Evolutionary conservation across 1,139 yeast genomes (phyloP).

Genomic region (Saccharomyces hybrid): DNA sequence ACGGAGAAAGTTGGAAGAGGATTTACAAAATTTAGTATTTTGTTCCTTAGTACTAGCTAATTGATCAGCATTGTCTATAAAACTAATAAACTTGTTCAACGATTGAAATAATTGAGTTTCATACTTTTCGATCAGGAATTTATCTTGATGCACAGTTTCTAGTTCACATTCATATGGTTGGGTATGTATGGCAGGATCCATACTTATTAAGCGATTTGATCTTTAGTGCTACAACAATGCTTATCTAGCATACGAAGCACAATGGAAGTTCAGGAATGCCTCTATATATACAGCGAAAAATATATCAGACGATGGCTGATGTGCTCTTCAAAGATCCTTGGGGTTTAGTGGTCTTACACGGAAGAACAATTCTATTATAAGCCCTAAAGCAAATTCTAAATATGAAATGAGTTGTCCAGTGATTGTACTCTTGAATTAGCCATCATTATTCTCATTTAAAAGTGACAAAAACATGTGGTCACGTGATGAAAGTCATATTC

Average conservation of each 20-base stretch:
- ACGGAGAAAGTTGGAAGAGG: conserved; percentile 20
- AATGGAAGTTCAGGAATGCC: not conserved
- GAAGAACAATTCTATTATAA: not conserved
- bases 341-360: no score
- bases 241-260: not conserved
- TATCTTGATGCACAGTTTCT: not conserved
- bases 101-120: conserved; percentile 16
- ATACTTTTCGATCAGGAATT: conserved; percentile 13
- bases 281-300: not conserved
- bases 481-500: not conserved
- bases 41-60: not conserved
- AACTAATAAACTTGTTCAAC: conserved; percentile 22
- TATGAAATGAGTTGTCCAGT: not conserved
- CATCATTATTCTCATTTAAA: not conserved
- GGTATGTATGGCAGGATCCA: not conserved
- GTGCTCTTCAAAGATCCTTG: not conserved
- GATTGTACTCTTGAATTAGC: not conserved
- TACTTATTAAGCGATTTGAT: not conserved
- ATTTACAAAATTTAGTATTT: conserved; percentile 1
- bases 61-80: conserved; percentile 15
- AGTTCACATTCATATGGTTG: not conserved
- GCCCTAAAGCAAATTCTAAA: not conserved
- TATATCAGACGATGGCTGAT: not conserved
- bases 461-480: not conserved
- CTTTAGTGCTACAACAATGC: not conserved